A percentile compares a stretch with the other conserved stretches of the same genome.
phyloP scores from a whole-genome alignment of 1,139 yeast species.

The Diutina catenulata region DNA sequence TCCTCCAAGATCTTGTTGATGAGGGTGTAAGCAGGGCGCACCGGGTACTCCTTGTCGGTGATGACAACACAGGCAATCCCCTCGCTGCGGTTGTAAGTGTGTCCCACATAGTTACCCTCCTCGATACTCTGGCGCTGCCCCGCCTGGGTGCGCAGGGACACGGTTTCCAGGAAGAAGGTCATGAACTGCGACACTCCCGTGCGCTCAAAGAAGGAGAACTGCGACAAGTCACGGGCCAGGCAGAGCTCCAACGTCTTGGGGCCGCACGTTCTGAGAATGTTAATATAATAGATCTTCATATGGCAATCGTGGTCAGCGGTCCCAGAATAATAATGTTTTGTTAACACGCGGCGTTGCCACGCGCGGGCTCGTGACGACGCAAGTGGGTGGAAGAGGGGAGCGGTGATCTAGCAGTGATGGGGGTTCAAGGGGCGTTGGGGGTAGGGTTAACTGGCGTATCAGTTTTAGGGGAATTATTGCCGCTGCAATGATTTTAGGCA shows the following conservation, averaged over 20 bases:
- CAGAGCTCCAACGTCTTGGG: slow-evolving; percentile 64
- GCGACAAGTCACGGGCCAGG: slow-evolving; percentile 70
- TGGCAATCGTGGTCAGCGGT: too few relatives aligned
- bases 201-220: slow-evolving; percentile 82
- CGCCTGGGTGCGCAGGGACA: slow-evolving; percentile 73
- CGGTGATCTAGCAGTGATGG: too few relatives aligned
- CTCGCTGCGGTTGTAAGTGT: slow-evolving; percentile 81
- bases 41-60: slow-evolving; percentile 92
- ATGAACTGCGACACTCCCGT: slow-evolving; percentile 74
- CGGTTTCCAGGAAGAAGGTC: slow-evolving; percentile 89
- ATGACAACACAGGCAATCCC: slow-evolving; percentile 91
- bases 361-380: too few relatives aligned
- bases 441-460: too few relatives aligned
- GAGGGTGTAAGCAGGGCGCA: slow-evolving; percentile 92
- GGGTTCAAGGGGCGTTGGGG: too few relatives aligned
- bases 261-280: slow-evolving; percentile 52
- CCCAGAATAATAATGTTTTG: background rate
- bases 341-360: too few relatives aligned
- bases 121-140: slow-evolving; percentile 94
- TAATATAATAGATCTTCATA: slow-evolving; percentile 92
- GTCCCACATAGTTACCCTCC: slow-evolving; percentile 86
- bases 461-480: too few relatives aligned
- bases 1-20: slow-evolving; percentile 88
- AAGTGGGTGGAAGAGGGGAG: too few relatives aligned
- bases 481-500: too few relatives aligned